Percentiles rank a stretch among this genome's conserved stretches.
phyloP scores from a whole-genome alignment of 2,329 filamentous ascomycete genomes.

The Tolypocladium album region DNA sequence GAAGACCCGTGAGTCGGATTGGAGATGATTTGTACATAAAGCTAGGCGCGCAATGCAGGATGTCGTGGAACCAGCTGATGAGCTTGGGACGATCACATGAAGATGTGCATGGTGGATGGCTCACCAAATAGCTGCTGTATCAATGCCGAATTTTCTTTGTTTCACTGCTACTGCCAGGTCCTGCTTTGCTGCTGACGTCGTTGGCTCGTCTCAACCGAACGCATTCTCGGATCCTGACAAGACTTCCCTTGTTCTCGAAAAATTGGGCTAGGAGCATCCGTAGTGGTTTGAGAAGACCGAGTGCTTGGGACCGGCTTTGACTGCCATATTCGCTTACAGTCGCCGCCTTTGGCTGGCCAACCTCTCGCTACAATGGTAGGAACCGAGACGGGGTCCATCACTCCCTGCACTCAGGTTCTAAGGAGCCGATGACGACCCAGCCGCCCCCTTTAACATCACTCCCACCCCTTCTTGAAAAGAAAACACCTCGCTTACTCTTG shows the following conservation, averaged over 20 bases:
- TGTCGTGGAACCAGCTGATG: neutral
- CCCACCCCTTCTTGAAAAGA: neutral
- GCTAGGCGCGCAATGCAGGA: slow-evolving; percentile 1
- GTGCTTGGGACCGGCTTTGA: neutral
- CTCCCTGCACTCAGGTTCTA: neutral
- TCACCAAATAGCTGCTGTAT: neutral
- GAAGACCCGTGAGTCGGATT: slow-evolving; percentile 32
- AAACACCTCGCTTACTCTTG: neutral
- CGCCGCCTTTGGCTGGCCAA: neutral
- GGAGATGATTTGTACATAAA: slow-evolving; percentile 23
- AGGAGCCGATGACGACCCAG: neutral
- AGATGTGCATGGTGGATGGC: neutral
- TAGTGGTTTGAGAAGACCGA: no score
- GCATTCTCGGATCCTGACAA: neutral
- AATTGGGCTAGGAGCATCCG: neutral
- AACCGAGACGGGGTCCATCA: neutral
- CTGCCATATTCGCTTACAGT: neutral
- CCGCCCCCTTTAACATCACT: neutral
- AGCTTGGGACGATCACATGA: neutral
- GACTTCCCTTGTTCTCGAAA: neutral
- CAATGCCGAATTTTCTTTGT: neutral
- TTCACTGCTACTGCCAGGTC: neutral
- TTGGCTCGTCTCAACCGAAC: neutral
- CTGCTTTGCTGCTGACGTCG: neutral
- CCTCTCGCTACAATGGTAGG: neutral